Conservation (phyloP, 805 yeast genomes). For the Metschnikowia amazonensis region DNA sequence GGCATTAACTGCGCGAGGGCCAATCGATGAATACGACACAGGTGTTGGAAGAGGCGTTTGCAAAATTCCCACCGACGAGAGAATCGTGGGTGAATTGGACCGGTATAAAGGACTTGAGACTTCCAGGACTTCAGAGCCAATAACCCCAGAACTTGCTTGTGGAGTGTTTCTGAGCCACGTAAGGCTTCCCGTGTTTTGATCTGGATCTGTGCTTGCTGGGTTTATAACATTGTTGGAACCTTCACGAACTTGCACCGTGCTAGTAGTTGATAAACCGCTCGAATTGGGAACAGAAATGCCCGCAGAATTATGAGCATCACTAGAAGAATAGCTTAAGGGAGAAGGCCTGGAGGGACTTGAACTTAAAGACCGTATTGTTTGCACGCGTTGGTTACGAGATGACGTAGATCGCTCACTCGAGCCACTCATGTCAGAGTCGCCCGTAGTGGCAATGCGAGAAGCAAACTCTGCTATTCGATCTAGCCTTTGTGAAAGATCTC, state of each 20-base stretch:
- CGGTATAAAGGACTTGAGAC: not conserved
- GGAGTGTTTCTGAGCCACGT: not conserved
- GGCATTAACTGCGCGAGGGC: not conserved
- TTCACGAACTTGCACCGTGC: not conserved
- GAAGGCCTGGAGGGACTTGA: slow-evolving; percentile 2
- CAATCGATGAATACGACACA: not conserved
- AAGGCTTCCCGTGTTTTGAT: not conserved
- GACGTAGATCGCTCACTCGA: not conserved
- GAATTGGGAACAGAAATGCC: not conserved
- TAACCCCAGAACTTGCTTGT: not conserved
- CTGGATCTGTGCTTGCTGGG: not conserved
- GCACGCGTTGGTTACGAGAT: slow-evolving; percentile 1
- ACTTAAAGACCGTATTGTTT: slow-evolving; percentile 4
- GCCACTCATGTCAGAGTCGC: slow-evolving; percentile 1
- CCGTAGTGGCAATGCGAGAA: slow-evolving; percentile 13
- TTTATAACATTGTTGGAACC: not conserved
- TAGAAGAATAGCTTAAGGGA: not conserved
- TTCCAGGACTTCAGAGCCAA: not conserved
- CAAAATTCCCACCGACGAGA: not conserved
- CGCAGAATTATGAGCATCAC: not conserved
- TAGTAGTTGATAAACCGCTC: not conserved
- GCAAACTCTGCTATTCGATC: slow-evolving; percentile 27
- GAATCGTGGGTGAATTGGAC: not conserved
- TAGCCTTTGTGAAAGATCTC: slow-evolving; percentile 16
- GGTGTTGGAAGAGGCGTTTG: slow-evolving; percentile 1